Conservation (phyloP, 768 basidiomycete species). For the Amanita inopinata region DNA sequence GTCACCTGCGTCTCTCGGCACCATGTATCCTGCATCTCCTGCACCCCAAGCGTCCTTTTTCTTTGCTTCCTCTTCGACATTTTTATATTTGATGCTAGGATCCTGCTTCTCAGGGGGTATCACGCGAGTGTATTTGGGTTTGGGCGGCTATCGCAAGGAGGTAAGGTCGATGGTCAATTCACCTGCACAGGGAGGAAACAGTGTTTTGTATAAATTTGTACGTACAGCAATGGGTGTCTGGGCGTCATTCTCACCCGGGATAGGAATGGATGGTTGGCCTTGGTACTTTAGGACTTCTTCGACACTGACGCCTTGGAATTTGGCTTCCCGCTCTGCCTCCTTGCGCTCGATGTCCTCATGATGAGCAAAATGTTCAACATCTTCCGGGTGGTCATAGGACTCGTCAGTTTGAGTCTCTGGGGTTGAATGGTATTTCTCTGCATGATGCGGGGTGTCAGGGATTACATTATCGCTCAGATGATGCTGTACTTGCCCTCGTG, state of each 20-base stretch:
- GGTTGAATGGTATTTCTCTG: constrained; percentile 89
- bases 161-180: constrained; percentile 11
- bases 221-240: constrained; percentile 9
- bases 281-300: constrained; percentile 57
- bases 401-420: constrained; percentile 97
- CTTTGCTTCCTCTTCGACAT: constrained; percentile 42
- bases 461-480: not conserved
- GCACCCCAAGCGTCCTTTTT: constrained; percentile 61
- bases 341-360: constrained; percentile 78
- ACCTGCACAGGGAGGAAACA: not conserved
- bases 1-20: constrained; percentile 65
- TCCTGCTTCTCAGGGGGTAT: constrained; percentile 64
- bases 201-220: too few species aligned
- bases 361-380: constrained; percentile 83
- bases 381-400: constrained; percentile 89
- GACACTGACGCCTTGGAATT: constrained; percentile 73
- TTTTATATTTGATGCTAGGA: constrained; percentile 50
- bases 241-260: constrained; percentile 8
- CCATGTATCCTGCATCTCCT: constrained; percentile 60
- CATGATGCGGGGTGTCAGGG: not conserved
- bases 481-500: constrained; percentile 67
- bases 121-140: constrained; percentile 46
- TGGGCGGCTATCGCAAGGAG: constrained; percentile 20
- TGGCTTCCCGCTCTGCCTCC: constrained; percentile 79
- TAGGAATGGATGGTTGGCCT: constrained; percentile 25